A percentile compares a stretch with the other conserved stretches of the same genome.
Conservation (phyloP, 139 green algal species). For the Trebouxia sp. region DNA sequence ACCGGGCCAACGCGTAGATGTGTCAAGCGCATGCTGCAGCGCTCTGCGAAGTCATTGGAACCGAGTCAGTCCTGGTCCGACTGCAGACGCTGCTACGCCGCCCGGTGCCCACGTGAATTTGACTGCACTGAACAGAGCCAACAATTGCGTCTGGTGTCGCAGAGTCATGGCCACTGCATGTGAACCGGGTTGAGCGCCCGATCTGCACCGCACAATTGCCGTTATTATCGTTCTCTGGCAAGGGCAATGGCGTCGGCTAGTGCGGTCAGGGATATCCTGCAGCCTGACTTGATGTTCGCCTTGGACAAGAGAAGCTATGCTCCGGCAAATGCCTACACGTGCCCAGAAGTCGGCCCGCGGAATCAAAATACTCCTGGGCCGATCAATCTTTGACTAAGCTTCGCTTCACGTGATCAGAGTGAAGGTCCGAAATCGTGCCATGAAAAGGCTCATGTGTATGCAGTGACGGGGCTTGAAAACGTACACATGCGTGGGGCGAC, state of each 20-base stretch:
- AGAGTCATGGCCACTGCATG: slow-evolving; percentile 1
- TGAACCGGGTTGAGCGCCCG: no score
- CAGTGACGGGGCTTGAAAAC: no score
- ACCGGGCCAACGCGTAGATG: background rate
- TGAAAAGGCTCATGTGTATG: no score
- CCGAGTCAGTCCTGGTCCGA: background rate
- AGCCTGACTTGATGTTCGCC: background rate
- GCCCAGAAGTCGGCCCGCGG: slow-evolving; percentile 2
- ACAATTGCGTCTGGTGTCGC: background rate
- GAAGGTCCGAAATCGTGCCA: no score
- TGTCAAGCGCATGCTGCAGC: background rate
- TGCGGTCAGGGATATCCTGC: background rate
- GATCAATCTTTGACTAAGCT: no score
- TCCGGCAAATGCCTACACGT: background rate
- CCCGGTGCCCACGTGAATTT: slow-evolving; percentile 15
- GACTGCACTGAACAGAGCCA: slow-evolving; percentile 8
- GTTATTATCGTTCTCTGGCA: background rate
- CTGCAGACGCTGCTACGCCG: background rate
- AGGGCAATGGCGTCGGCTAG: background rate
- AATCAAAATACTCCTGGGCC: no score
- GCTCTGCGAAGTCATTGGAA: background rate
- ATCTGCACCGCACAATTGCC: background rate
- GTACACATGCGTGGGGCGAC: no score
- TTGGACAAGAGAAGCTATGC: background rate
- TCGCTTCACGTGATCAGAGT: no score